phyloP scores from a whole-genome alignment of 2,329 filamentous ascomycete species.

The Exserohilum turcica region DNA sequence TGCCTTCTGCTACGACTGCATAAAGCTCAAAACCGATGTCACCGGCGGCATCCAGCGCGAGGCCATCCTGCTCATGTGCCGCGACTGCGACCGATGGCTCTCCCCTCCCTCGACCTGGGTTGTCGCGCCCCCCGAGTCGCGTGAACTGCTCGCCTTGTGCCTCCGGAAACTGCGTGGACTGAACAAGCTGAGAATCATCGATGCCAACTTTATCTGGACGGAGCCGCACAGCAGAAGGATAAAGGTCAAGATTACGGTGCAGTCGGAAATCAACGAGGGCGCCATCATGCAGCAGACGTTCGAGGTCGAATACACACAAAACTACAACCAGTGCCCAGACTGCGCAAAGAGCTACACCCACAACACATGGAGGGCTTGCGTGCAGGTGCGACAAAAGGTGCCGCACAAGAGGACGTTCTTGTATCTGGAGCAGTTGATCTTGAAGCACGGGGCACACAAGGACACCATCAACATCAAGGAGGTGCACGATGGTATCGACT shows the following conservation, averaged over 20 bases:
- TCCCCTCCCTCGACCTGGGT: slow-evolving; percentile 87
- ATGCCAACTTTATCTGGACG: slow-evolving; percentile 97
- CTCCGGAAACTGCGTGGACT: slow-evolving; percentile 85
- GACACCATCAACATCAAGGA: slow-evolving; percentile 99
- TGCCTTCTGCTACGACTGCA: slow-evolving; percentile 93
- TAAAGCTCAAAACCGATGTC: slow-evolving; percentile 93
- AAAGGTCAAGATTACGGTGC: slow-evolving; percentile 94
- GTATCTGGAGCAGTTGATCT: slow-evolving; percentile 88
- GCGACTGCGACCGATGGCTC: slow-evolving; percentile 90
- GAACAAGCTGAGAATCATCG: slow-evolving; percentile 89
- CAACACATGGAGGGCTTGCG: slow-evolving; percentile 90
- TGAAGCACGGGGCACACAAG: slow-evolving; percentile 80
- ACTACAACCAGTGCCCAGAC: slow-evolving; percentile 91
- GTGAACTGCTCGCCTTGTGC: slow-evolving; percentile 90
- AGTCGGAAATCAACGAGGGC: slow-evolving; percentile 69
- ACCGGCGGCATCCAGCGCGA: slow-evolving; percentile 90
- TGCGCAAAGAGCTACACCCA: slow-evolving; percentile 89
- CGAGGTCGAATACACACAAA: slow-evolving; percentile 90
- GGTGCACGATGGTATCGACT: slow-evolving; percentile 92
- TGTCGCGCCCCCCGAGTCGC: slow-evolving; percentile 80
- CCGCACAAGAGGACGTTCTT: slow-evolving; percentile 88
- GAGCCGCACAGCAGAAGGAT: slow-evolving; percentile 93
- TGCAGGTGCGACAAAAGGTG: slow-evolving; percentile 97
- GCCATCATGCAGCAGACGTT: slow-evolving; percentile 88
- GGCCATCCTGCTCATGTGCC: slow-evolving; percentile 86